These are phyloP conservation scores for Mucor irregularis DNA, from an alignment of 371 early-diverging fungal genomes.

Conservation along the genomic window DNA sequence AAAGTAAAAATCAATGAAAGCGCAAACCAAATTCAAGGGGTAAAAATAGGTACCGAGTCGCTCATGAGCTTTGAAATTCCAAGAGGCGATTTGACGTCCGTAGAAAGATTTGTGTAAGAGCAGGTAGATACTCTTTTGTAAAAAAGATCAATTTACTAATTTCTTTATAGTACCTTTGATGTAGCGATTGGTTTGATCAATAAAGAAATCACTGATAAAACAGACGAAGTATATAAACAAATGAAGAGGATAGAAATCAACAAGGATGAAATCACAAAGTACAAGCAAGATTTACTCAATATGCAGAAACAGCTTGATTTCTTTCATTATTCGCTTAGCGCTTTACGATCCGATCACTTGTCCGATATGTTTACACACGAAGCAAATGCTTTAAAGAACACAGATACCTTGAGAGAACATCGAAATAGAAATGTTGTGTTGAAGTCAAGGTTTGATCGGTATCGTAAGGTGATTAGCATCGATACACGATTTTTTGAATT, in stretches of 20 bases:
- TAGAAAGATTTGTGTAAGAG: conserved; percentile 13
- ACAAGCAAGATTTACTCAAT: background rate
- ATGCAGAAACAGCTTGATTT: conserved; percentile 10
- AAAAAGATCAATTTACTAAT: too few relatives aligned
- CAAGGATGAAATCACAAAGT: conserved; percentile 12
- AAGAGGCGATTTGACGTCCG: conserved; percentile 5
- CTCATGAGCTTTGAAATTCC: background rate
- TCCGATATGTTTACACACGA: conserved; percentile 8
- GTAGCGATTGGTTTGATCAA: conserved; percentile 2
- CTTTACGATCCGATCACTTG: background rate
- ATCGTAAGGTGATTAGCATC: conserved; percentile 12
- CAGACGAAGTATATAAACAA: conserved; percentile 11
- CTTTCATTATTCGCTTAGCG: background rate
- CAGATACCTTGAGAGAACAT: conserved; percentile 2
- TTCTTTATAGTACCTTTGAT: conserved; percentile 10
- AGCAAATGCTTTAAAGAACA: background rate
- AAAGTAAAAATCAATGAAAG: conserved; percentile 23
- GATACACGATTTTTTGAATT: conserved; percentile 16
- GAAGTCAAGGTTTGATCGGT: conserved; percentile 9
- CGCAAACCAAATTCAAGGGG: conserved; percentile 22
- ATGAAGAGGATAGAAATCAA: conserved; percentile 6
- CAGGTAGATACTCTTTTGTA: too few relatives aligned
- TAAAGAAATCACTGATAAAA: background rate
- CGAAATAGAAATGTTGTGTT: conserved; percentile 8
- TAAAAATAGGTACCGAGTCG: background rate